Evolutionary conservation across 2,329 filamentous ascomycete genomes (phyloP), one percentile per base, ranked within the genome.

Genomic region (Fusarium pilosicola): DNA sequence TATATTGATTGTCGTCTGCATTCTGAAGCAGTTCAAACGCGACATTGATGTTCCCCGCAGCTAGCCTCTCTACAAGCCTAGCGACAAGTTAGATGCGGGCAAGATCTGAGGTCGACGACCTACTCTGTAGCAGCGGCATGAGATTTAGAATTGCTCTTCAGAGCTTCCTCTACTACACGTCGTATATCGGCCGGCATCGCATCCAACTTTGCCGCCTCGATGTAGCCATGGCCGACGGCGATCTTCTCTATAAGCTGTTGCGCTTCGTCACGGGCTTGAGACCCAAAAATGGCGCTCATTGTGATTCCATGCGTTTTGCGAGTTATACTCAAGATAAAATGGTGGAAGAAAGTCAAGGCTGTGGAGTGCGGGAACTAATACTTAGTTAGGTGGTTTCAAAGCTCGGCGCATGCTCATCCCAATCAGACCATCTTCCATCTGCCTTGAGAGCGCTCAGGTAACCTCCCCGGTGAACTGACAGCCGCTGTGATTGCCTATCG

Each of bases 61-160:
- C 17, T 3, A 58, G 8, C 8, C 18, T 48, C 8, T 24, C 13
- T 10, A n/a, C 24, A 10, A 26, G 7, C 5, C 55, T 58, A 14
- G 4, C 6, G 2, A 20, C 9, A 28, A 7, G 11, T 58, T 20
- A 58, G 41, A 26, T 14, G 6, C 2, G 2, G 10, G 0, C 0
- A n/a, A 7, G 1, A 13, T 17, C 7, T 13, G 13, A 2, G 7
- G 12, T 4, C 2, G 9, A 4, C 5, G 1, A 7, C 55, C 48
- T 28, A 48, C 55, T 58, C n/a, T 20, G 41, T n/a, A 28, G 55
- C 55, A 0, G 30, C 20, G 8, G 15, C 24, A 24, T 48, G 32
- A n/a, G 41, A 48, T 7, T 17, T 48, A 3, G 18, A 36, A 26
- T 36, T 48, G 3, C 10, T 38, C 14, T 38, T 58, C 20, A 58